Evolutionary conservation across 768 basidiomycete genomes (phyloP), one percentile per base, ranked within the genome.

Genomic region (Amanita inopinata): DNA sequence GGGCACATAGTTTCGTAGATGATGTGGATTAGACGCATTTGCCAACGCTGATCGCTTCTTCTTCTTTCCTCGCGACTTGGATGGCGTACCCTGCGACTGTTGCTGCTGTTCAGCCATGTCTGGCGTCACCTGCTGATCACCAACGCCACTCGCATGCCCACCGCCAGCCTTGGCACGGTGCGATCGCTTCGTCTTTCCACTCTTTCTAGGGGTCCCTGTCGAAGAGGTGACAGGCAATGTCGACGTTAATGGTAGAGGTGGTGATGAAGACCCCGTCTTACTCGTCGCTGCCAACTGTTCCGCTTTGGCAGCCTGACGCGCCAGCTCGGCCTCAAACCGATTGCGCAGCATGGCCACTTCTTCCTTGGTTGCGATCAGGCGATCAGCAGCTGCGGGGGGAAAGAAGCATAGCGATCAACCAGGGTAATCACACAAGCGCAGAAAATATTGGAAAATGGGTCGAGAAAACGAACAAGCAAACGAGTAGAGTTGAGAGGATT

Each of bases 11-110:
- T 97, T 97, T 56, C 84, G 73, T 45, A 93, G 71, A 64, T 96
- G 93, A 62, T 98, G 94, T 2, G 90, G 92, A 56, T 98, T 96
- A 40, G 87, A 85, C 33, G 89, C 90, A 58, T 96, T 94, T 33
- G 91, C 90, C 23, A 90, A 69, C 3, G 83, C 83, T 37, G 83
- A 83, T 37, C 90, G 76, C 65, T 96, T 97, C 78, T 96, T 97
- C 76, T 93, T 93, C 74, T 90, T 92, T 20, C 46, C 36, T 14
- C 46, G 35, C 25, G 25, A 3, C 17, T 40, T 33, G 18, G 20
- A 20, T 14, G 17, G 33, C 14, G 17, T 4, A 4, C 11, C 33
- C 3, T 27, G 3, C 3, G 33, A 2, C 11, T 11, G 11, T 23
- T 23, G 1, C 11, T 22, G 41, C 33, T 31, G 31, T 23, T 43